Evolutionary conservation across 768 basidiomycete genomes (phyloP).

Genomic region (Rhodotorula graminis): DNA sequence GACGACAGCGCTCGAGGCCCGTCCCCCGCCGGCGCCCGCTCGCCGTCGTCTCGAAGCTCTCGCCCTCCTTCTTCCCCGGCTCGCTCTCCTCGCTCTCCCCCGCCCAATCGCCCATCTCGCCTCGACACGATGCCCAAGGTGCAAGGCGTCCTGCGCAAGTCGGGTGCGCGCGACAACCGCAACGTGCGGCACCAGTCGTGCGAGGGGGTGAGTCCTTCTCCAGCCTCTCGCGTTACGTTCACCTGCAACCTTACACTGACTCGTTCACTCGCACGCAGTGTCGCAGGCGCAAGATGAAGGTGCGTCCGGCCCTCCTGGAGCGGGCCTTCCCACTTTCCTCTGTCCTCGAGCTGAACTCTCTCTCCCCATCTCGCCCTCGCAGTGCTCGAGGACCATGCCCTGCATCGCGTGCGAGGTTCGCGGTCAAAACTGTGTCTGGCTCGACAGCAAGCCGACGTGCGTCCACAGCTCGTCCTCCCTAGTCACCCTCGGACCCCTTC

Average conservation of each 20-base stretch:
- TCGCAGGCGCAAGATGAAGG: slow-evolving; percentile 2
- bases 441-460: background rate
- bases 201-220: background rate
- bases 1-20: too few relatives aligned
- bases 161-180: background rate
- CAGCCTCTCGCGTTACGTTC: too few relatives aligned
- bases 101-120: too few relatives aligned
- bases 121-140: background rate
- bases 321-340: too few relatives aligned
- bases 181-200: background rate
- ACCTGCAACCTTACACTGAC: background rate
- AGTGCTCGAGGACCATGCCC: slow-evolving; percentile 6
- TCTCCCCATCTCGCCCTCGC: background rate
- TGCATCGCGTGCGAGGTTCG: background rate
- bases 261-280: background rate
- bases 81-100: too few relatives aligned
- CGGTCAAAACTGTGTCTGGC: background rate
- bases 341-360: background rate
- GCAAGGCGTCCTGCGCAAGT: background rate
- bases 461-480: background rate
- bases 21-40: too few relatives aligned
- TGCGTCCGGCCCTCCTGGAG: background rate
- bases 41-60: too few relatives aligned
- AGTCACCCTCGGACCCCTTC: too few relatives aligned
- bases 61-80: too few relatives aligned